A percentile compares a stretch with the other conserved stretches of the same genome.
Evolutionary conservation across 1,139 yeast genomes (phyloP).

Genomic region (Blastobotrys proliferans): DNA sequence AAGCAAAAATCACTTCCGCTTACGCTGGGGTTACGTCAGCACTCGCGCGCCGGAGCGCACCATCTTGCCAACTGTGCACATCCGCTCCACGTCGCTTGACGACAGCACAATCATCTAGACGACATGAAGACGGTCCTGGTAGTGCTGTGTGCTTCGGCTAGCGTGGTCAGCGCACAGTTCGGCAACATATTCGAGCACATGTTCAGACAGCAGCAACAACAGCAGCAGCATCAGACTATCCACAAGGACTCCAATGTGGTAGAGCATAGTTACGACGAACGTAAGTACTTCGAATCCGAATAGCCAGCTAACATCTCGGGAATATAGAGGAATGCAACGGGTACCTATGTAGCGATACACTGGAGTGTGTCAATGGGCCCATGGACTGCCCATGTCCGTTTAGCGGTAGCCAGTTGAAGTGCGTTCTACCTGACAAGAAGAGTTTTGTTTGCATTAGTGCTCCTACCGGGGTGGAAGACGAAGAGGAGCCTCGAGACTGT

Average conservation of each 20-base stretch:
- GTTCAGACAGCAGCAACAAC: constrained; percentile 31
- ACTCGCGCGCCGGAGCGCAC: neutral
- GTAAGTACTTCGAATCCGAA: constrained; percentile 18
- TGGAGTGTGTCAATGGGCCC: constrained; percentile 65
- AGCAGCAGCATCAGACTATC: constrained; percentile 22
- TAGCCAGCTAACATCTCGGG: neutral
- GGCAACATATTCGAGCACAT: constrained; percentile 37
- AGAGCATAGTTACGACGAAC: constrained; percentile 33
- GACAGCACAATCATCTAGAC: neutral
- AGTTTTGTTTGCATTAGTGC: constrained; percentile 73
- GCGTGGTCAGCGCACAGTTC: constrained; percentile 25
- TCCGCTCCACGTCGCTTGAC: neutral
- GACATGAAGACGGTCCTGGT: constrained; percentile 1
- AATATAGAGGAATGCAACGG: constrained; percentile 44
- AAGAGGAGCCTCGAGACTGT: constrained; percentile 35
- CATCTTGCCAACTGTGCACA: no score
- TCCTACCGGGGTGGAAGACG: constrained; percentile 45
- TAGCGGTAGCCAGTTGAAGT: constrained; percentile 78
- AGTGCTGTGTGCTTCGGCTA: constrained; percentile 4
- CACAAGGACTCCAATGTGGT: constrained; percentile 31
- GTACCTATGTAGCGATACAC: constrained; percentile 79
- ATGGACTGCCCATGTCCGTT: constrained; percentile 86
- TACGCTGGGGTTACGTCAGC: neutral
- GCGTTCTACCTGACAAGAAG: constrained; percentile 65
- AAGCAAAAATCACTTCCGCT: no score